Percentiles rank a stretch among this genome's conserved stretches.
Evolutionary conservation across 2,329 filamentous ascomycete species (phyloP).

Genomic region (Fusarium pseudoanthophilum): DNA sequence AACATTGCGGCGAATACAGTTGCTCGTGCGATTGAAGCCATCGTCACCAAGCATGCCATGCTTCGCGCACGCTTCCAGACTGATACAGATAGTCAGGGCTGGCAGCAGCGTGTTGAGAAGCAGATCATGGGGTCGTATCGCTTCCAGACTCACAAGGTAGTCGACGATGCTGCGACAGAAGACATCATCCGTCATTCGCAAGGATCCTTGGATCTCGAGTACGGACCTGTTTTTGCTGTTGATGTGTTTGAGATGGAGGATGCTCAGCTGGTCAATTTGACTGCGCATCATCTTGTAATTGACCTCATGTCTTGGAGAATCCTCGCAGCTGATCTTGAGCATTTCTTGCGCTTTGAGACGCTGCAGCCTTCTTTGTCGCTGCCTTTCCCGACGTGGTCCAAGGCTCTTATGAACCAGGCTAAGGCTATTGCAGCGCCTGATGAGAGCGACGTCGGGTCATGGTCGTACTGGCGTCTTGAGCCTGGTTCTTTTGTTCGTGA

Average conservation of each 20-base stretch:
- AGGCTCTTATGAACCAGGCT: background rate
- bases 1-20: rapidly evolving
- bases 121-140: background rate
- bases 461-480: background rate
- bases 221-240: background rate
- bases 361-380: background rate
- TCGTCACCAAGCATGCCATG: background rate
- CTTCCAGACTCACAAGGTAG: background rate
- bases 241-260: background rate
- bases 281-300: background rate
- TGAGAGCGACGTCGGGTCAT: rapidly evolving
- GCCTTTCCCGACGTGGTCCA: background rate
- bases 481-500: background rate
- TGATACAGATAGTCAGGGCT: background rate
- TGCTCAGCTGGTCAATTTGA: background rate
- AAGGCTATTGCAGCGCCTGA: rapidly evolving
- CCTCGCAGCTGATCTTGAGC: background rate
- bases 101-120: background rate
- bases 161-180: rapidly evolving
- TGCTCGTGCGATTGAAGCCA: background rate
- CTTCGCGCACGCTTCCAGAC: background rate
- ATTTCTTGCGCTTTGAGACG: background rate
- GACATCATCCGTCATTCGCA: background rate
- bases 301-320: constrained; percentile 6
- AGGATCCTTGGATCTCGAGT: background rate